Conservation (phyloP, 441 rosid species). For the Adansonia rubrostipa region DNA sequence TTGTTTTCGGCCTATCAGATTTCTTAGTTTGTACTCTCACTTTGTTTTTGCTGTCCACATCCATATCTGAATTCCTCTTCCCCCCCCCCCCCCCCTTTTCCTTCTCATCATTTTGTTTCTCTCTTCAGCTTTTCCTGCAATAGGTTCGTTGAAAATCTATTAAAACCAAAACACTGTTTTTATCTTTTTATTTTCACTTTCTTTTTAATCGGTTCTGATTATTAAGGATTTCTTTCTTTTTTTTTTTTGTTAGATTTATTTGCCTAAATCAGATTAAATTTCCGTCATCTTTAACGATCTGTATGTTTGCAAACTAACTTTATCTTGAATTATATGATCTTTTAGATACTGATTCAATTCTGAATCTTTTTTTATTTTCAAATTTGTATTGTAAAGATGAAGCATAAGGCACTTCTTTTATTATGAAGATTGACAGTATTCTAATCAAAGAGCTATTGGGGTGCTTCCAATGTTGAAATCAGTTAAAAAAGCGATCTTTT, state of each 20-base stretch:
- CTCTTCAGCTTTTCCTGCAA: conserved; percentile 21
- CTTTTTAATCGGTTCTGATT: not conserved
- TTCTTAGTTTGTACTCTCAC: no score
- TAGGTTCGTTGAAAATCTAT: conserved; percentile 21
- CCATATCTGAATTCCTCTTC: not conserved
- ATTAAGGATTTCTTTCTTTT: not conserved
- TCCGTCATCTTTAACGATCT: conserved; percentile 2
- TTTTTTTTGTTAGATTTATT: not conserved
- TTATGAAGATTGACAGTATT: not conserved
- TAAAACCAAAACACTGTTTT: not conserved
- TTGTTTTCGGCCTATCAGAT: no score
- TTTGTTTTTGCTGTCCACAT: not conserved
- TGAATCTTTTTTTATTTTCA: not conserved
- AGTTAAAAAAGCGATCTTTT: not conserved
- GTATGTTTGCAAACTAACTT: not conserved
- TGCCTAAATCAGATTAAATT: not conserved
- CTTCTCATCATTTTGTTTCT: no score
- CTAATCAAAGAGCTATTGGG: not conserved
- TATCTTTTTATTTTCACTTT: not conserved
- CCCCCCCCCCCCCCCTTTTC: no score
- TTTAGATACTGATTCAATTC: not conserved
- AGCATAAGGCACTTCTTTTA: not conserved
- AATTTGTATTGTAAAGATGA: not conserved
- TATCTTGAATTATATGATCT: conserved; percentile 6
- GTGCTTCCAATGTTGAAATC: no score